Evolutionary conservation across 305 asterid species (phyloP), one percentile per base, ranked within the genome.

Genomic region (Solanum hybrid): DNA sequence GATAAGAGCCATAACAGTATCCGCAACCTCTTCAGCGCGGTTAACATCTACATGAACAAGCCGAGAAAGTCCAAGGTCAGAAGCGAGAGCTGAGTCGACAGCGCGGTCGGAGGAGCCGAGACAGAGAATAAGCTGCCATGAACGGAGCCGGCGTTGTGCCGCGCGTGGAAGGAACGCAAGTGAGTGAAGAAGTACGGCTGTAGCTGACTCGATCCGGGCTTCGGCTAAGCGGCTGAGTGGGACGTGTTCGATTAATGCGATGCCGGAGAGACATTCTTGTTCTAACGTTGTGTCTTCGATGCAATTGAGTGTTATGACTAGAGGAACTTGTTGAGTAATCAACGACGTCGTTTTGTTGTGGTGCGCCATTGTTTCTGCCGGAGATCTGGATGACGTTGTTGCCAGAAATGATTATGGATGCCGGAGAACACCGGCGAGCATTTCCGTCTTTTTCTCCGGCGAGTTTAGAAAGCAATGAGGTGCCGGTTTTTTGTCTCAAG

Each of bases 91-190:
- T 51, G 99, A 96, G 92, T 96, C 99, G 32, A 95, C 95, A 10
- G 95, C 94, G 19, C 95, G 94, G 93, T 98, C 99, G 87, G 99
- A 90, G 26, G 99, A 96, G 80, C 99, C 99, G 87, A 98, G 99
- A 94, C 99, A 96, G 45, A 96, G 94, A 72, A 98, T 94, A 87
- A 98, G 95, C 93, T 98, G 99, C 96, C 97, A 95, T 10, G 99
- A 96, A 22, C 99, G 98, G 81, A 98, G 98, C 31, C 97, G 97
- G 78, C 99, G 96, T 92, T 96, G 99, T 22, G 99, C 99, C 19
- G 99, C 99, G 92, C 99, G 98, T 8, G 99, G 99, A 81, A 98
- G 98, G 95, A 98, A 98, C 10, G 98, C 93, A 80, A 98, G 96
- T 76, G 99, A 98, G 94, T 98, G 99, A 90, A 98, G 93, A 7